Evolutionary conservation across 1,139 yeast genomes (phyloP), one percentile per base, ranked within the genome.

Genomic region (Meyerozyma smithsonii): DNA sequence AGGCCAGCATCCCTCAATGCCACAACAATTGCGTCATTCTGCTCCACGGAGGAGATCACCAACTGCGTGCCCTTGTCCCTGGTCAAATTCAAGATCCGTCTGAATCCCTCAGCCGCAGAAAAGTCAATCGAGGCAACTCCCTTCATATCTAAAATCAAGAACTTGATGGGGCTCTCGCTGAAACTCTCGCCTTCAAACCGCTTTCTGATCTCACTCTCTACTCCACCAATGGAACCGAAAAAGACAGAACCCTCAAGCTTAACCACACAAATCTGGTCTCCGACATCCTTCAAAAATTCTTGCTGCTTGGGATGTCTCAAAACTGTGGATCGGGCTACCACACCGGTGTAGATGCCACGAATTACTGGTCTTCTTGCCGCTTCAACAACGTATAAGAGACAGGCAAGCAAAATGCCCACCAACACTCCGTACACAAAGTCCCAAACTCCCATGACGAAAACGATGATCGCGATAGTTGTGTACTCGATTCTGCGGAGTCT

Each of bases 71-170:
- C 72, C 48, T 79, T 83, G 18, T 84, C 82, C 45, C 78, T 79
- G 16, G 89, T 68, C 50, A 88, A 73, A 47, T 95, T 83, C 56
- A 87, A 80, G 47, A 94, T 84, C 49, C 97, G 72, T 50, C 90
- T 80, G 58, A 92, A 87, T 0, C 97, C 96, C 61, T 92, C 98
- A 5, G 97, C 96, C 0, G 97, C 97, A 30, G 96, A 85, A 53
- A 86, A 92, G 61, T 92, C 99, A 50, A 92, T 79, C 34, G 85
- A 82, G 35, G 71, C 67, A 20, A 92, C 96, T 30, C 84, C 81
- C 46, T 83, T 81, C 74, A 92, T 82, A 61, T 92, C 99, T 38
- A 92, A 60, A 39, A 92, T 80, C 50, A 92, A 66, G 58, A 82
- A 92, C 49, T 86, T 79, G 49, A 92, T 79, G 3, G 88, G 87